A percentile compares a stretch with the other conserved stretches of the same genome.
These are phyloP conservation scores for Gossypium trilobum DNA, from an alignment of 441 rosid genomes.

Conservation along the genomic window DNA sequence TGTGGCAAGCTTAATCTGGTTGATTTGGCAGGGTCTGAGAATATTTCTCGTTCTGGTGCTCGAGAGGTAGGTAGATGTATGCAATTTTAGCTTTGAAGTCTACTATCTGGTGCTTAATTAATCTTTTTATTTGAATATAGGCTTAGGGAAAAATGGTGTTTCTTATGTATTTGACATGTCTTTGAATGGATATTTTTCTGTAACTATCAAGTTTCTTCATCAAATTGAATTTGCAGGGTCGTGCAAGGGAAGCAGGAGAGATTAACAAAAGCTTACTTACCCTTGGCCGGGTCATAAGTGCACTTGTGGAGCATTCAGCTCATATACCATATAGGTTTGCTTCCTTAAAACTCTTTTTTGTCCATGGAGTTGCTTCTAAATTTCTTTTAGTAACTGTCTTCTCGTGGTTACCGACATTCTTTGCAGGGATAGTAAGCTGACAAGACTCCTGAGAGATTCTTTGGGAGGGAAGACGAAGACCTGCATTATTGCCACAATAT, in stretches of 20 bases:
- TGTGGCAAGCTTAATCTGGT: slow-evolving; percentile 96
- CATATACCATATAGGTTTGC: slow-evolving; percentile 83
- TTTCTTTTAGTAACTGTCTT: slow-evolving; percentile 5
- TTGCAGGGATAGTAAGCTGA: slow-evolving; percentile 89
- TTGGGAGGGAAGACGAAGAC: slow-evolving; percentile 95
- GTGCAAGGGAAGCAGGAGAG: slow-evolving; percentile 96
- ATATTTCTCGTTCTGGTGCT: slow-evolving; percentile 79
- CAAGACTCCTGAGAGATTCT: slow-evolving; percentile 83
- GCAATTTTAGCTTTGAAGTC: background rate
- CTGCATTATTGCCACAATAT: slow-evolving; percentile 87
- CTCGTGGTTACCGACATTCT: background rate
- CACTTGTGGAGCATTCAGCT: slow-evolving; percentile 88
- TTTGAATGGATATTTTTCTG: background rate
- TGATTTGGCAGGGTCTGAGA: slow-evolving; percentile 96
- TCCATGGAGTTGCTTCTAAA: background rate
- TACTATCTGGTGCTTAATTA: background rate
- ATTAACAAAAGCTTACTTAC: slow-evolving; percentile 93
- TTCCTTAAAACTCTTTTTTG: background rate
- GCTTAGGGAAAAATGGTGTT: background rate
- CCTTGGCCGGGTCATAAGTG: slow-evolving; percentile 86
- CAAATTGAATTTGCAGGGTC: slow-evolving; percentile 42
- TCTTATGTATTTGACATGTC: background rate
- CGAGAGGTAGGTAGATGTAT: slow-evolving; percentile 41
- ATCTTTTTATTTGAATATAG: background rate
- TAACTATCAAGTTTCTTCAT: background rate